phyloP scores from a whole-genome alignment of 2,329 filamentous ascomycete genomes.

The Cryphonectria carpinicola region DNA sequence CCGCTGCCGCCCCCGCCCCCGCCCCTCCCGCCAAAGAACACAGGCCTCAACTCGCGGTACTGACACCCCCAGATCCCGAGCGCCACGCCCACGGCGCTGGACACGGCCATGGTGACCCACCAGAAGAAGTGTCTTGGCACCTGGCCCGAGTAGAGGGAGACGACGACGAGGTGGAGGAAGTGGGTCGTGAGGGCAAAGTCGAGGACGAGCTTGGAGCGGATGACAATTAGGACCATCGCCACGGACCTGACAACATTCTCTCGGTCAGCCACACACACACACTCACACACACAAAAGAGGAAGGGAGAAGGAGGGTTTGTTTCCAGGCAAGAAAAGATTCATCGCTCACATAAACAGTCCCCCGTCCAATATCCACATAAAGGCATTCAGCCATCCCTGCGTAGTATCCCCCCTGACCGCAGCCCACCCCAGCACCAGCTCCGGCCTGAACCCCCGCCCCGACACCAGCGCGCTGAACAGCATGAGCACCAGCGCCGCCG shows the following conservation, averaged over 20 bases:
- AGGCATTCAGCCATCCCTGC: constrained; percentile 62
- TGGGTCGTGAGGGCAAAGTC: constrained; percentile 88
- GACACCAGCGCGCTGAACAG: constrained; percentile 63
- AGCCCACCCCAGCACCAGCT: constrained; percentile 62
- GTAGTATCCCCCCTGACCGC: constrained; percentile 65
- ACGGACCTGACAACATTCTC: constrained; percentile 63
- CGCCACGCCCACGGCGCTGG: constrained; percentile 51
- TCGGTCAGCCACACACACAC: background rate
- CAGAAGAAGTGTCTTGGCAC: constrained; percentile 81
- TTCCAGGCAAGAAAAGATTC: background rate
- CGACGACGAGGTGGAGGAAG: constrained; percentile 40
- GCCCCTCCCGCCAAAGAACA: constrained; percentile 72
- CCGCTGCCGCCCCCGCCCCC: constrained; percentile 44
- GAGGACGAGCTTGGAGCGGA: constrained; percentile 89
- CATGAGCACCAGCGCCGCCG: constrained; percentile 54
- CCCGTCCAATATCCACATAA: constrained; percentile 61
- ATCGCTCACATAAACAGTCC: constrained; percentile 54
- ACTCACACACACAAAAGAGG: background rate
- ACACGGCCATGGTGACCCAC: constrained; percentile 69
- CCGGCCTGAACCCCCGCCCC: constrained; percentile 57
- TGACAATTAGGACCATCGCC: constrained; percentile 80
- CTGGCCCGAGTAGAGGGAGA: constrained; percentile 75
- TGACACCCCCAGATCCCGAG: constrained; percentile 90
- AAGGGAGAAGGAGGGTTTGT: background rate
- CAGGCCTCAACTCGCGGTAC: constrained; percentile 86